Evolutionary conservation across 169 alveolate genomes (phyloP), one percentile per base, ranked within the genome.

Genomic region (Eimeria necatrix): DNA sequence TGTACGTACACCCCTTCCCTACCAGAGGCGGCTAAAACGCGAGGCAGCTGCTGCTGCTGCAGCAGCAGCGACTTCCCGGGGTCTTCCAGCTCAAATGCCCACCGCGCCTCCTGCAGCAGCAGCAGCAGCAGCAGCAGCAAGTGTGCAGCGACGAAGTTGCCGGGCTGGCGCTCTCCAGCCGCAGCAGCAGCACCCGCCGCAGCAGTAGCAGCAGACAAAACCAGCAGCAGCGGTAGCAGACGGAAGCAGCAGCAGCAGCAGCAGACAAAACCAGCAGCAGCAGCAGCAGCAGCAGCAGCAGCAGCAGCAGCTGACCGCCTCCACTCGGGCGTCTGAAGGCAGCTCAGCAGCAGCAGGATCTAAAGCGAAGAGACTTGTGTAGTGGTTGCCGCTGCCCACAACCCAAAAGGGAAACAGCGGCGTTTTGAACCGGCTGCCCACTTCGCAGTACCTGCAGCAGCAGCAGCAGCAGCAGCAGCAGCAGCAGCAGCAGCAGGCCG

Each of bases 351-450:
- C 94, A 20, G 49, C 52, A 18, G 46, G 83, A 26, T 87, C 94
- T 10, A 24, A 83, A 5, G 91, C 76, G 70, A 81, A 93, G 46
- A 93, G 93, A 22, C 85, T n/a, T 4, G 93, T 92, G 84, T 96
- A 96, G 91, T 96, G 97, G 84, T 96, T 93, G 70, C 94, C 90
- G 64, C 94, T 87, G 14, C 95, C 96, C 48, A 96, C 64, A 32
- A 96, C 96, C 97, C 97, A 96, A 53, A 96, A 80, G 16, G 97
- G 97, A 26, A 70, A 64, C 26, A 53, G 68, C 41, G 97, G 97
- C 76, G 85, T 84, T 91, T 96, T 96, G 81, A 91, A 95, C 46
- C 90, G 89, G 24, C 76, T 78, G 20, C 97, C 97, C 20, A 96
- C 97, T 8, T 60, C 9, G 73, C 73, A 61, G 16, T 61, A 20